Evolutionary conservation across 768 basidiomycete genomes (phyloP).

Genomic region (Suillus subaureus): DNA sequence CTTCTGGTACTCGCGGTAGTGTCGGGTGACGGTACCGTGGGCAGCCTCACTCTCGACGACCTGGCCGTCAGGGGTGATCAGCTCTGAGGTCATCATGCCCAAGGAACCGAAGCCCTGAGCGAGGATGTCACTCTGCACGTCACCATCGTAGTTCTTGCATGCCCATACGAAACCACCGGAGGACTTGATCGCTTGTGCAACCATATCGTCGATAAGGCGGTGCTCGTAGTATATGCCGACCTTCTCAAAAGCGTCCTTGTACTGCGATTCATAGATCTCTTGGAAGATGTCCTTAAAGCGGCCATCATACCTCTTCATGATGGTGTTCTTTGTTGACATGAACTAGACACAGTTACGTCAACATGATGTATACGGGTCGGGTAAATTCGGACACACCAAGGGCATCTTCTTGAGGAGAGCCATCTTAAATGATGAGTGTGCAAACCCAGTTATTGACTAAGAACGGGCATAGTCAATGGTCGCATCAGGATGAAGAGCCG

Average conservation of each 20-base stretch:
- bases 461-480: background rate
- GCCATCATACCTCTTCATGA: constrained; percentile 97
- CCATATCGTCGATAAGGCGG: constrained; percentile 97
- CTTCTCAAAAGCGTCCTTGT: constrained; percentile 70
- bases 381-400: constrained; percentile 44
- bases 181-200: constrained; percentile 96
- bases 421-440: constrained; percentile 99
- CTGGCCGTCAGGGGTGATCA: constrained; percentile 92
- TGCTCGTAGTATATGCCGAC: constrained; percentile 91
- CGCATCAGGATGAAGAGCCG: too few relatives aligned
- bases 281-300: constrained; percentile 99
- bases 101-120: constrained; percentile 96
- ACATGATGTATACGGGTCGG: constrained; percentile 14
- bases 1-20: constrained; percentile 97
- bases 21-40: constrained; percentile 95
- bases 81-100: constrained; percentile 98
- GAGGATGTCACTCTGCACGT: constrained; percentile 89
- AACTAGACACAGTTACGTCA: constrained; percentile 52
- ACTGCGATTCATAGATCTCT: constrained; percentile 86
- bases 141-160: constrained; percentile 81
- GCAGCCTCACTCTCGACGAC: constrained; percentile 96
- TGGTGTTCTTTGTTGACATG: constrained; percentile 98
- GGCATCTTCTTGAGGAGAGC: constrained; percentile 78
- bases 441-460: constrained; percentile 81
- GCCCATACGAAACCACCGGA: constrained; percentile 89